phyloP scores from a whole-genome alignment of 371 early-diverging fungal species.

The Actinomortierella wolfii region DNA sequence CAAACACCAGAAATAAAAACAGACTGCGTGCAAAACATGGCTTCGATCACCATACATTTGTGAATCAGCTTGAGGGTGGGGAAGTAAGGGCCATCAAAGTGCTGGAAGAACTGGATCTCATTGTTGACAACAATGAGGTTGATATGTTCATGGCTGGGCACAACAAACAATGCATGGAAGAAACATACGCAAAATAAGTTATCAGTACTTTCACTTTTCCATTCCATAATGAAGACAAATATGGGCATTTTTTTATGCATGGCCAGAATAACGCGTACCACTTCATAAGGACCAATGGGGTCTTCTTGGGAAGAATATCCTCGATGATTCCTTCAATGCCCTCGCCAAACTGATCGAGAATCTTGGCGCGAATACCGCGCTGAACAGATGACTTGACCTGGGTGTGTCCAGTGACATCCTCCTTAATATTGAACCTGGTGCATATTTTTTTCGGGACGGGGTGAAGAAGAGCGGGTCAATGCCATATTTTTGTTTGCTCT shows the following conservation, averaged over 20 bases:
- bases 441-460: slow-evolving; percentile 1
- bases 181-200: not conserved
- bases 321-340: slow-evolving; percentile 84
- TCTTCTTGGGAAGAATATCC: slow-evolving; percentile 93
- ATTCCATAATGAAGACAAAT: slow-evolving; percentile 2
- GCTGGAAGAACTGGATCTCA: slow-evolving; percentile 90
- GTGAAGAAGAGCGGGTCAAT: not conserved
- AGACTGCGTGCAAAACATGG: slow-evolving; percentile 4
- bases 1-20: slow-evolving; percentile 3
- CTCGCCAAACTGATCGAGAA: slow-evolving; percentile 84
- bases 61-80: slow-evolving; percentile 90
- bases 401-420: slow-evolving; percentile 83
- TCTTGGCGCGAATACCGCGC: slow-evolving; percentile 83
- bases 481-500: not conserved
- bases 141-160: slow-evolving; percentile 82
- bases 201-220: not conserved
- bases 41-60: slow-evolving; percentile 87
- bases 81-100: slow-evolving; percentile 90
- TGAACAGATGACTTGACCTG: slow-evolving; percentile 94
- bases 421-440: slow-evolving; percentile 72
- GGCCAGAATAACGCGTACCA: slow-evolving; percentile 64
- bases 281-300: slow-evolving; percentile 83
- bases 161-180: slow-evolving; percentile 3
- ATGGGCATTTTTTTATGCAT: too few relatives aligned
- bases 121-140: slow-evolving; percentile 82